Percentiles rank a stretch among this genome's conserved stretches.
Conservation (phyloP, 1,139 yeast genomes). For the Geotrichum restrictum region DNA sequence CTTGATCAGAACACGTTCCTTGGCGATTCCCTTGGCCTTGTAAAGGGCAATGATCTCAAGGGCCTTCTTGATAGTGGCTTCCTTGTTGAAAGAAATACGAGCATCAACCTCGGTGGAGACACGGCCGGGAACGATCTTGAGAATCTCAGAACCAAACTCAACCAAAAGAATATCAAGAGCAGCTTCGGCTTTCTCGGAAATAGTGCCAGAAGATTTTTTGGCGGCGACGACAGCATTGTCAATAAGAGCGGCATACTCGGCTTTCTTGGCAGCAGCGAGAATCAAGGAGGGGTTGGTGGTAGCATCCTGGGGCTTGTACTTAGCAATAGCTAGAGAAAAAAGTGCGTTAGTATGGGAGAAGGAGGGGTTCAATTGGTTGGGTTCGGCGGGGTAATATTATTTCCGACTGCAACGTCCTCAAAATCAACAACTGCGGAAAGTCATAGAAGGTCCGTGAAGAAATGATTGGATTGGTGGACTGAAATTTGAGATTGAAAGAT, state of each 20-base stretch:
- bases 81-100: conserved; percentile 90
- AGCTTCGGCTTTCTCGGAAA: conserved; percentile 61
- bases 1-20: conserved; percentile 91
- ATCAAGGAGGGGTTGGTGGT: conserved; percentile 98
- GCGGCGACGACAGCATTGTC: conserved; percentile 90
- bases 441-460: background rate
- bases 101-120: conserved; percentile 99
- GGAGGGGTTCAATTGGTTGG: background rate
- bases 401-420: background rate
- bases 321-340: conserved; percentile 61
- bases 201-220: conserved; percentile 48
- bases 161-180: conserved; percentile 92
- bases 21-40: conserved; percentile 74
- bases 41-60: conserved; percentile 79
- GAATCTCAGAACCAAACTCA: conserved; percentile 92
- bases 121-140: conserved; percentile 96
- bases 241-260: conserved; percentile 82
- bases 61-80: conserved; percentile 90
- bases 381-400: conserved; percentile 2
- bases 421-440: background rate
- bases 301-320: conserved; percentile 98
- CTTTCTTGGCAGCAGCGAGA: conserved; percentile 89
- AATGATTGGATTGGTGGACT: background rate
- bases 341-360: background rate
- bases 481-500: background rate